Evolutionary conservation across 768 basidiomycete species (phyloP).

Genomic region (Dendrothele bispora): DNA sequence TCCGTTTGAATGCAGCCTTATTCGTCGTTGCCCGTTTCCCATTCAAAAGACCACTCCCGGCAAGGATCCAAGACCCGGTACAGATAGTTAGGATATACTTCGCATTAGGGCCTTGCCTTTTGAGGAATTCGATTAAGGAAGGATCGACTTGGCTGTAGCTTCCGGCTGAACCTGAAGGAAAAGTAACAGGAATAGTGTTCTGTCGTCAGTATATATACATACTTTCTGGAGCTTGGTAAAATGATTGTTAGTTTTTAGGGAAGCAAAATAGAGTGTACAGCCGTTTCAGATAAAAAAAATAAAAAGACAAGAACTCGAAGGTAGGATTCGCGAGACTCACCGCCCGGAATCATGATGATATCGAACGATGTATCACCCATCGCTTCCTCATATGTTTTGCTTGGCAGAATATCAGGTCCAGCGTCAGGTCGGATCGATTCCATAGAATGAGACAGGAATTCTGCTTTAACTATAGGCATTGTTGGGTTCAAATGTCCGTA

Average conservation of each 20-base stretch:
- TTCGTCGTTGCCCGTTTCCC: constrained; percentile 37
- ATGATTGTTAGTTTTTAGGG: too few species aligned
- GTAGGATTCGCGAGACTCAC: too few species aligned
- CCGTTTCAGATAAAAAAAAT: too few species aligned
- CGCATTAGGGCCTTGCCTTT: constrained; percentile 24
- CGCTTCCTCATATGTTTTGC: constrained; percentile 22
- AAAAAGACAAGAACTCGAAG: too few species aligned
- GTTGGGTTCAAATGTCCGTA: constrained; percentile 6
- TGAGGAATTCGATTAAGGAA: constrained; percentile 22
- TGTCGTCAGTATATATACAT: constrained; percentile 11
- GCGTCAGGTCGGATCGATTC: constrained; percentile 18
- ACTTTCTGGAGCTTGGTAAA: background rate
- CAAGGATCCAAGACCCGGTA: constrained; percentile 32
- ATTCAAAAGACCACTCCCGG: constrained; percentile 29
- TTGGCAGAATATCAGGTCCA: constrained; percentile 18
- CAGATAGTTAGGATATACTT: constrained; percentile 35
- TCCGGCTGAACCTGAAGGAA: background rate
- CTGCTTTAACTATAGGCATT: constrained; percentile 15
- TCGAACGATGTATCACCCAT: constrained; percentile 23
- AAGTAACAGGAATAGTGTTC: too few species aligned
- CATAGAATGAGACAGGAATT: constrained; percentile 21
- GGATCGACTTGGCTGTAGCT: constrained; percentile 1
- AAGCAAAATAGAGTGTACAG: too few species aligned
- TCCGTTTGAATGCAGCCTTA: constrained; percentile 27
- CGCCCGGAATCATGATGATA: constrained; percentile 28